Evolutionary conservation across 2,329 filamentous ascomycete species (phyloP).

Genomic region (Drechslerella dactyloides): DNA sequence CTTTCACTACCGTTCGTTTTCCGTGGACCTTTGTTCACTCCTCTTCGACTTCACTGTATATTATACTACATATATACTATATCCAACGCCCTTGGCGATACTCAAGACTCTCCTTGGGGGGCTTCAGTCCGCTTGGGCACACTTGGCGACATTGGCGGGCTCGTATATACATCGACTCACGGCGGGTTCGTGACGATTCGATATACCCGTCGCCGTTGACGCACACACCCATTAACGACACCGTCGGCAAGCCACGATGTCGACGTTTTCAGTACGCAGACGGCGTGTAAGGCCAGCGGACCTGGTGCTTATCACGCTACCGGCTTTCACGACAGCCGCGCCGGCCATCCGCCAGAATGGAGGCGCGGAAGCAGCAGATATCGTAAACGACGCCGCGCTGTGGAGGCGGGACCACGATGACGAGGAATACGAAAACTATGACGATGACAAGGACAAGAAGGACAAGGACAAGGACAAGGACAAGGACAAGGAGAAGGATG

Average conservation of each 20-base stretch:
- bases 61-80: not conserved
- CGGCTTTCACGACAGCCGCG: not conserved
- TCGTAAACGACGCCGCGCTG: conserved; percentile 6
- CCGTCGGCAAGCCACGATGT: not conserved
- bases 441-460: conserved; percentile 10
- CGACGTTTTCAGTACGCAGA: not conserved
- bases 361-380: not conserved
- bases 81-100: not conserved
- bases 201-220: not conserved
- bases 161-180: conserved; percentile 21
- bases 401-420: conserved; percentile 23
- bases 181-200: conserved; percentile 39
- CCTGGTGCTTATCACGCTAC: not conserved
- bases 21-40: not conserved
- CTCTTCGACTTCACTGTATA: conserved; percentile 1
- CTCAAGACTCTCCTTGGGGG: too few relatives aligned
- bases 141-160: not conserved
- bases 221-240: not conserved
- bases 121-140: too few relatives aligned
- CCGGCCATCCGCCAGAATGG: not conserved
- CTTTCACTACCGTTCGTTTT: not conserved
- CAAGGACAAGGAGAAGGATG: not conserved
- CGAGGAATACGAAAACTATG: conserved; percentile 11
- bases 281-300: not conserved
- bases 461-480: conserved; percentile 23